Evolutionary conservation across 2,329 filamentous ascomycete species (phyloP), one percentile per base, ranked within the genome.

Genomic region (Escovopsis sp.): DNA sequence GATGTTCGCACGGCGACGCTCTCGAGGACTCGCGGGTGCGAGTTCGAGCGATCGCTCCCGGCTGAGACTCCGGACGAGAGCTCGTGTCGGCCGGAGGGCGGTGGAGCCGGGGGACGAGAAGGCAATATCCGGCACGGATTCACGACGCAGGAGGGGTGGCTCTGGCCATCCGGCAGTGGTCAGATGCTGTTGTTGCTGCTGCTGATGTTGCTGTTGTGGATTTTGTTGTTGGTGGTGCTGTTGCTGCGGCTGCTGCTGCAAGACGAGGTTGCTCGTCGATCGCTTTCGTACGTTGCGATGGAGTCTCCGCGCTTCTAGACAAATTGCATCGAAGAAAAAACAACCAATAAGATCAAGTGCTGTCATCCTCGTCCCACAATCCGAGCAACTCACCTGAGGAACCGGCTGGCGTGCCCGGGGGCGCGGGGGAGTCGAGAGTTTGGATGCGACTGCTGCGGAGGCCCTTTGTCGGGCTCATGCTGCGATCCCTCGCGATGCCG

Each of bases 371-470:
- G 41, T 33, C 34, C 18, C 8, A 33, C 18, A 18, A 17, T 26
- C 21, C 9, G 17, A 21, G 19, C 17, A 17, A 37, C 52, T 48
- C 42, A 60, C 68, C 64, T 44, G 61, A 51, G 1, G n/a, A n/a
- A n/a, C n/a, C n/a, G n/a, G 65, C 49, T 5, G 70, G 68, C 0
- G 66, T 70, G 40, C 64, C 52, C 1, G 67, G 60, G 2, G 57
- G 54, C 14, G 62, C 51, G 2, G 70, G 69, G 0, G 70, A 70
- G 44, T 76, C 68, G 2, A 76, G 51, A 39, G 58, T 72, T 40
- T 72, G 69, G 14, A 75, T 65, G 11, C 69, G 57, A 27, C 56
- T 63, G 15, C 58, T 55, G 3, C 58, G 53, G 4, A 71, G 42
- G 2, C 57, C 58, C 3, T 63, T 45, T 4, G 56, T 43, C 25